Percentiles rank a stretch among this genome's conserved stretches.
Evolutionary conservation across 1,284 basidiomycete genomes (phyloP).

Genomic region (Stygiomarasmius scandens): DNA sequence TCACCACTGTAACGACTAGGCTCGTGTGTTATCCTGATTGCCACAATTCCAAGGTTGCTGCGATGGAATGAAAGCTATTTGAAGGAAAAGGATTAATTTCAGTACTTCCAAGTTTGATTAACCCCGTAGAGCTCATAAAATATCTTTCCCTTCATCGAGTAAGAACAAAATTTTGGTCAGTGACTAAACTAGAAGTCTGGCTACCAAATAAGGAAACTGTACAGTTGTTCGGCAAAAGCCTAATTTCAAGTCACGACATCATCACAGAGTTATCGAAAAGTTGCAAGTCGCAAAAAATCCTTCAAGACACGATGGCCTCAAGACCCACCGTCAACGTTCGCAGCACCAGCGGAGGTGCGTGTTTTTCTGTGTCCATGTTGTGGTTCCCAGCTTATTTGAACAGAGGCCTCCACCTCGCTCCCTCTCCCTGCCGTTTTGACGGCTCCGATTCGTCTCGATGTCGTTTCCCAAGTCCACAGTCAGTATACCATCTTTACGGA

Average conservation of each 20-base stretch:
- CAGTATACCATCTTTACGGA: slow-evolving; percentile 41
- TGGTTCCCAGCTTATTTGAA: background rate
- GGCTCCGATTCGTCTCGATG: slow-evolving; percentile 98
- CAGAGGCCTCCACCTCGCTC: slow-evolving; percentile 87
- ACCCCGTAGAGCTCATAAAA: too few relatives aligned
- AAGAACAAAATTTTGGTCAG: background rate
- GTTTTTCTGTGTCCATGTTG: background rate
- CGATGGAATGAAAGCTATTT: too few relatives aligned
- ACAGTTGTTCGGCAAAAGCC: slow-evolving; percentile 41
- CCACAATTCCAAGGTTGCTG: too few relatives aligned
- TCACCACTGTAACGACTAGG: too few relatives aligned
- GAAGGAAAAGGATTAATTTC: too few relatives aligned
- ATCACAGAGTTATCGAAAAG: background rate
- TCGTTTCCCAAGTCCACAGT: slow-evolving; percentile 99
- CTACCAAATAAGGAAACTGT: slow-evolving; percentile 23
- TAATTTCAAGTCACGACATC: slow-evolving; percentile 20
- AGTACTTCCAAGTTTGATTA: too few relatives aligned
- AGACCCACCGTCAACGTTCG: slow-evolving; percentile 88
- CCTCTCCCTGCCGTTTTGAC: slow-evolving; percentile 97
- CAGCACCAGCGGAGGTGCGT: slow-evolving; percentile 70
- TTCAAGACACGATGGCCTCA: slow-evolving; percentile 73
- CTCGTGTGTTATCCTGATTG: too few relatives aligned
- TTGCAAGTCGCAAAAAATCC: background rate
- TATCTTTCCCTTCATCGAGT: too few relatives aligned
- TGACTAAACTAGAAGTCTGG: background rate